A percentile compares a stretch with the other conserved stretches of the same genome.
phyloP scores from a whole-genome alignment of 805 yeast genomes.

The Saccharomycopsis vini region DNA sequence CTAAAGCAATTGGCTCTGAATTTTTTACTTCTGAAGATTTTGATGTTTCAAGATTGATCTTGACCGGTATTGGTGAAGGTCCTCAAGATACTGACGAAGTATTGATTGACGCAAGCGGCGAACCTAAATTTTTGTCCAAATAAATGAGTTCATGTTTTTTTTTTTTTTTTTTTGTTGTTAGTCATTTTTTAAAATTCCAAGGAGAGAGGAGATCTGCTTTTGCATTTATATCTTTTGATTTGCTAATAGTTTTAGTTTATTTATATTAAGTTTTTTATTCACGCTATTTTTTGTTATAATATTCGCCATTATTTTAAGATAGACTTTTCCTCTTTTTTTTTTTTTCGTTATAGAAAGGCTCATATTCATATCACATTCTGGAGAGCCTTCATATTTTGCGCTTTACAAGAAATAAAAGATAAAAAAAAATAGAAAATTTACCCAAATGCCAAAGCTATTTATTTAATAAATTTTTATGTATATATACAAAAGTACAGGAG shows the following conservation, averaged over 20 bases:
- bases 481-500: too few species aligned
- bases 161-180: neutral
- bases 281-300: neutral
- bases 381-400: too few species aligned
- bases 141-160: neutral
- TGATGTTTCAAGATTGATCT: constrained; percentile 65
- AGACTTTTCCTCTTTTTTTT: too few species aligned
- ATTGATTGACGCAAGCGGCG: constrained; percentile 51
- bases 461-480: too few species aligned
- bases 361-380: too few species aligned
- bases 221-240: too few species aligned
- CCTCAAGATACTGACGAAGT: constrained; percentile 55
- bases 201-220: constrained; percentile 55
- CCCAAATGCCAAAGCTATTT: neutral
- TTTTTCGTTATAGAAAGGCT: too few species aligned
- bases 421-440: too few species aligned
- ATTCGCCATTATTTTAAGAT: neutral
- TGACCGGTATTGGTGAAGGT: constrained; percentile 83
- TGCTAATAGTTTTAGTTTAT: neutral
- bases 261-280: neutral
- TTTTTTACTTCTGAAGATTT: constrained; percentile 31
- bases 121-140: constrained; percentile 38
- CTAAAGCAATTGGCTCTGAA: constrained; percentile 24
- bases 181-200: constrained; percentile 35
- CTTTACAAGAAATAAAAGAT: neutral